Conservation (phyloP, 306 rosid species). For the Quercus ilex region DNA sequence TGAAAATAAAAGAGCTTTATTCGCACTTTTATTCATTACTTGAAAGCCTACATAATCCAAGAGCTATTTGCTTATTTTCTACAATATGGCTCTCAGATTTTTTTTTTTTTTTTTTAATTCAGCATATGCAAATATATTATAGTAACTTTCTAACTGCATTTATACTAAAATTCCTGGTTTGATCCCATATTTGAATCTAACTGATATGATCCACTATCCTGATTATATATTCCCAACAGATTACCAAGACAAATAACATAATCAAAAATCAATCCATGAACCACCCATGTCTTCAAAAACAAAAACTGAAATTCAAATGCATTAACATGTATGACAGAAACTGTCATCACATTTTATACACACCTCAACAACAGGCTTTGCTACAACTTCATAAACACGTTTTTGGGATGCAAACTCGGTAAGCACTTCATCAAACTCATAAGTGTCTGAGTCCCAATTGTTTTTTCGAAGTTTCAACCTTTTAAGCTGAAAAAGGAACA, state of each 20-base stretch:
- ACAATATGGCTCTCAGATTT: neutral
- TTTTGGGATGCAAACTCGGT: conserved; percentile 97
- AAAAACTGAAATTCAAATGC: conserved; percentile 9
- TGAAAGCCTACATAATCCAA: neutral
- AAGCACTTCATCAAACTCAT: conserved; percentile 93
- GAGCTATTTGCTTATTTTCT: neutral
- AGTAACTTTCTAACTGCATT: neutral
- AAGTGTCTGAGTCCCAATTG: conserved; percentile 99
- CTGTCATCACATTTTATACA: conserved; percentile 15
- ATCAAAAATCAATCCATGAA: neutral
- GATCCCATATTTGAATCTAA: neutral
- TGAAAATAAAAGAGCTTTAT: neutral
- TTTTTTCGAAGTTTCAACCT: conserved; percentile 92
- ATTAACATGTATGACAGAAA: conserved; percentile 14
- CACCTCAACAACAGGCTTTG: conserved; percentile 99
- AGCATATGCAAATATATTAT: neutral
- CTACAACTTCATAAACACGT: conserved; percentile 96
- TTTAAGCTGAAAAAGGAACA: conserved; percentile 69
- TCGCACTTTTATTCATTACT: neutral
- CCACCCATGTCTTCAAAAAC: neutral
- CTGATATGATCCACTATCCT: neutral
- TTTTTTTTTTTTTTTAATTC: neutral
- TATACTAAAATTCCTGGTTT: neutral
- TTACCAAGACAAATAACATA: too few species aligned
- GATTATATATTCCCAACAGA: too few species aligned